Base-by-base conservation (phyloP, 208 protist species). In the Acanthamoeba castellanii region DNA sequence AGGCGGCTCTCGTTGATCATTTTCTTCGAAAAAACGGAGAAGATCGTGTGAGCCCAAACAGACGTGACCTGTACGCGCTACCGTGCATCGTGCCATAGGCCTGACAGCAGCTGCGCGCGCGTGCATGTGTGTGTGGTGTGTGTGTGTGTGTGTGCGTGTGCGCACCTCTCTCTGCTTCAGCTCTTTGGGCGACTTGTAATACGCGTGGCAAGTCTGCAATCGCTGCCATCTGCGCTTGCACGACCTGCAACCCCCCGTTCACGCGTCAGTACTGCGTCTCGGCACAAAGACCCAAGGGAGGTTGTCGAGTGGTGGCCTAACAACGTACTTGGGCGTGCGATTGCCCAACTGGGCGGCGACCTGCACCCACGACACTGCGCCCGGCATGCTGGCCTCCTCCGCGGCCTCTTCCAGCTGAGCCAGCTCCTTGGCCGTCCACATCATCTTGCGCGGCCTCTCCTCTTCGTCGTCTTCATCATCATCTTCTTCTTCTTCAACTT, bases 151-250 rank as follows among this genome's bases (percentile, higher is more conserved):
- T 55, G 50, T 16, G 50, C 5, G 13, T 55, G 37, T 14, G 25
- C 16, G 22, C 18, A n/a, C 81, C 50, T 88, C 13, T 30, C 81
- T 8, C 81, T 88, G 5, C 81, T 61, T 13, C 52, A 88, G 7
- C 81, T 88, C n/a, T 25, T 34, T 27, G 81, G 81, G 81, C 50
- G 81, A 88, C n/a, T 64, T 64, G 81, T 88, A 88, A 22, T 64
- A 88, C 47, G 50, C n/a, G 25, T 50, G 81, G 81, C 32, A 88
- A 45, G 20, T 2, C 25, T 55, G 42, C 50, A 88, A 7, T 34
- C 42, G 42, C 30, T 88, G 6, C 81, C 81, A 88, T 27, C 30
- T n/a, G 42, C 52, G 42, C 81, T 88, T n/a, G 81, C 81, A 88
- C 52, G 81, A 88, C 81, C 81, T 88, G 52, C 81, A 61, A 18